Evolutionary conservation across 1,139 yeast genomes (phyloP).

Genomic region (Geotrichum restrictum): DNA sequence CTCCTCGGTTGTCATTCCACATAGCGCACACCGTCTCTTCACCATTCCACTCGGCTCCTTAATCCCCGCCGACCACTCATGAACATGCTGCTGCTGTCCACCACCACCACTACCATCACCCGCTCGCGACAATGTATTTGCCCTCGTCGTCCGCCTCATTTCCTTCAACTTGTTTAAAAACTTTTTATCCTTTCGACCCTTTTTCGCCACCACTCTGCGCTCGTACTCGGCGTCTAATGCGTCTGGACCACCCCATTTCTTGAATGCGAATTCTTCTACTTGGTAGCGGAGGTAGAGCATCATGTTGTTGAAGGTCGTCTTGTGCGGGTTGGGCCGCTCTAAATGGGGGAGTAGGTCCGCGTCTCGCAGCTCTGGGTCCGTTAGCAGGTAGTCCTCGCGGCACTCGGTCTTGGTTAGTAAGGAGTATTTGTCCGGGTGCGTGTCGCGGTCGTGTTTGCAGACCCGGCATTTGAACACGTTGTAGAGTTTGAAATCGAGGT

Average conservation of each 20-base stretch:
- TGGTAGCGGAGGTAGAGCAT: slow-evolving; percentile 84
- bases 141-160: slow-evolving; percentile 87
- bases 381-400: slow-evolving; percentile 81
- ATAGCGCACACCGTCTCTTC: slow-evolving; percentile 64
- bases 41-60: slow-evolving; percentile 44
- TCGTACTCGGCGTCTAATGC: slow-evolving; percentile 92
- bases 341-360: slow-evolving; percentile 61
- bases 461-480: slow-evolving; percentile 69
- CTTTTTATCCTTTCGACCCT: slow-evolving; percentile 71
- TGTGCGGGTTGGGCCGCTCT: slow-evolving; percentile 93
- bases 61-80: slow-evolving; percentile 69
- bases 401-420: slow-evolving; percentile 93
- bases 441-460: slow-evolving; percentile 71
- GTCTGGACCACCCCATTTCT: slow-evolving; percentile 92
- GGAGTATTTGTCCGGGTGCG: slow-evolving; percentile 81
- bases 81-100: slow-evolving; percentile 58
- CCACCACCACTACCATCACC: background rate
- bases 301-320: slow-evolving; percentile 83
- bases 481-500: slow-evolving; percentile 68
- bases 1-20: slow-evolving; percentile 87
- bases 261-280: slow-evolving; percentile 85
- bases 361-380: slow-evolving; percentile 89
- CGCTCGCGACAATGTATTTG: slow-evolving; percentile 40
- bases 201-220: slow-evolving; percentile 65
- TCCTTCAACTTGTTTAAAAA: slow-evolving; percentile 71